Conservation (phyloP, 164 flowering plant genomes). For the Liquidambar formosana region DNA sequence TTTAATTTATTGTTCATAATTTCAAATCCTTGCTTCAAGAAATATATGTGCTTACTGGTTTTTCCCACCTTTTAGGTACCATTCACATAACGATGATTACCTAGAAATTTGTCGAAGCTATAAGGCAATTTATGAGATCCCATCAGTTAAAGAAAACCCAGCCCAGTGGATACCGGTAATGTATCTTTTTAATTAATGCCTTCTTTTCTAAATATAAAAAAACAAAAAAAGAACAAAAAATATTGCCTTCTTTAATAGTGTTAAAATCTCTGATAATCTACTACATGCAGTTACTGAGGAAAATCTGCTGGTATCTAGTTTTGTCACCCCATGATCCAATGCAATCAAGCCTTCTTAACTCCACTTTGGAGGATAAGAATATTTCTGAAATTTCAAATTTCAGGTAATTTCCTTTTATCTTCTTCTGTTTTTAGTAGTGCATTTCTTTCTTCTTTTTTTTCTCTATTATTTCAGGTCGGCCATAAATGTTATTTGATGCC, state of each 20-base stretch:
- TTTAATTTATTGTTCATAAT: not conserved
- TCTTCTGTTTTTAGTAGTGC: too few relatives aligned
- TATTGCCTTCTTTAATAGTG: too few relatives aligned
- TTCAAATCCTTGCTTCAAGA: too few relatives aligned
- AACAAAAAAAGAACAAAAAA: too few relatives aligned
- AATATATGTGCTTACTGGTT: not conserved
- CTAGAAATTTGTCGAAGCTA: slow-evolving; percentile 94
- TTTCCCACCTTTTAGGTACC: slow-evolving; percentile 47
- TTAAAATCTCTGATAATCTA: slow-evolving; percentile 10
- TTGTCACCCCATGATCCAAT: slow-evolving; percentile 91
- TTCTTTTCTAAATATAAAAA: too few relatives aligned
- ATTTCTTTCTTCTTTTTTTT: not conserved
- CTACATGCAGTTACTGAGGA: slow-evolving; percentile 63
- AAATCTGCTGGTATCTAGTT: slow-evolving; percentile 91
- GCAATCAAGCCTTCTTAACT: slow-evolving; percentile 94
- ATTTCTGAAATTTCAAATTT: slow-evolving; percentile 82
- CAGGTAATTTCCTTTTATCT: slow-evolving; percentile 45
- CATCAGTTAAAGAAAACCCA: slow-evolving; percentile 76
- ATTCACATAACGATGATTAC: slow-evolving; percentile 81
- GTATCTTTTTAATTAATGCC: not conserved
- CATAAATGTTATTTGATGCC: slow-evolving; percentile 2
- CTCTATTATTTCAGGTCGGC: not conserved
- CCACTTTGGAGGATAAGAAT: slow-evolving; percentile 93
- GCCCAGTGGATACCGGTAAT: slow-evolving; percentile 82
- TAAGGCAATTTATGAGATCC: slow-evolving; percentile 87